phyloP scores from a whole-genome alignment of 169 alveolate genomes.

The Cryptosporidium canis region DNA sequence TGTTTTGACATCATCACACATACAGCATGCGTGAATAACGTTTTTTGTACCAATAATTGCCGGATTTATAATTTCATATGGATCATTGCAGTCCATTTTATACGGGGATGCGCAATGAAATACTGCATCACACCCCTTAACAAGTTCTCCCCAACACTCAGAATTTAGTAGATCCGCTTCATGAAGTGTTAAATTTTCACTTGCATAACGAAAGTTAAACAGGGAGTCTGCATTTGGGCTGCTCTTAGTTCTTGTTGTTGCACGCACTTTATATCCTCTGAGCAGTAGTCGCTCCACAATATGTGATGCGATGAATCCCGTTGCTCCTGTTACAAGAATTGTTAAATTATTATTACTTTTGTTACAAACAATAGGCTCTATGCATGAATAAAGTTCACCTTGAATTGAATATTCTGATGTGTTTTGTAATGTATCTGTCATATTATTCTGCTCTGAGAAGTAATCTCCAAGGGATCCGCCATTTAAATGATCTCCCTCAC shows the following conservation, averaged over 20 bases:
- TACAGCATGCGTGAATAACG: conserved; percentile 57
- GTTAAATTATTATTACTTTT: background rate
- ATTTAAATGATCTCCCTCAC: background rate
- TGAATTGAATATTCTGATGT: background rate
- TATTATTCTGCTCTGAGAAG: background rate
- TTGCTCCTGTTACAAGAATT: conserved; percentile 57
- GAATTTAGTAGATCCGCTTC: conserved; percentile 46
- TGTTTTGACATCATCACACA: conserved; percentile 61
- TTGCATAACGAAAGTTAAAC: conserved; percentile 22
- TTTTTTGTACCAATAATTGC: conserved; percentile 64
- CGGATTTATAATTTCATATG: conserved; percentile 65
- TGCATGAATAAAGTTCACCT: conserved; percentile 18
- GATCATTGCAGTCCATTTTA: conserved; percentile 67
- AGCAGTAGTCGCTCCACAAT: conserved; percentile 59
- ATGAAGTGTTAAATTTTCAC: background rate
- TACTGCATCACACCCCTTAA: conserved; percentile 47
- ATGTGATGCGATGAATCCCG: conserved; percentile 69
- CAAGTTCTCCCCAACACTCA: conserved; percentile 12
- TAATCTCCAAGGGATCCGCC: background rate
- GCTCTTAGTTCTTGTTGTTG: conserved; percentile 43
- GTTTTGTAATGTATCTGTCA: background rate
- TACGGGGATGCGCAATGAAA: conserved; percentile 72
- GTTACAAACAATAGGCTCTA: conserved; percentile 32
- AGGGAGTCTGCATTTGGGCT: background rate
- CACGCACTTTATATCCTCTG: conserved; percentile 72